A percentile compares a stretch with the other conserved stretches of the same genome.
These are phyloP conservation scores for Medicago ruthenica DNA, from an alignment of 306 rosid species.

Conservation along the genomic window DNA sequence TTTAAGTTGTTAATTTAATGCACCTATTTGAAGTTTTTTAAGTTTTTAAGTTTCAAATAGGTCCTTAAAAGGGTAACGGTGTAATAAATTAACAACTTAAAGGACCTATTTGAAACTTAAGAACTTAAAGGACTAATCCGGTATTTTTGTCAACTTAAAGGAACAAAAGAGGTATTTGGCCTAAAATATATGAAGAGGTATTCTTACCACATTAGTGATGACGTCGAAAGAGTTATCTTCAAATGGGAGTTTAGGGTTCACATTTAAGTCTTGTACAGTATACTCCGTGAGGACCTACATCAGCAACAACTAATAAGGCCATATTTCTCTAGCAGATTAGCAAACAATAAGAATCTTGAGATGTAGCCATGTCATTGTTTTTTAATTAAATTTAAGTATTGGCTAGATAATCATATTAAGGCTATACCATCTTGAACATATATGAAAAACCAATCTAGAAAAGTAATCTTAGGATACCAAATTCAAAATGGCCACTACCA, in stretches of 20 bases:
- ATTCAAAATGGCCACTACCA: neutral
- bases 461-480: conserved; percentile 7
- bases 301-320: conserved; percentile 30
- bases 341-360: conserved; percentile 4
- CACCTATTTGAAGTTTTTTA: no score
- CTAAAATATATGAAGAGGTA: conserved; percentile 2
- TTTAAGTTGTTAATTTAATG: no score
- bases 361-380: conserved; percentile 19
- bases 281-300: conserved; percentile 75
- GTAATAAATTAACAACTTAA: no score
- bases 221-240: conserved; percentile 76
- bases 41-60: no score
- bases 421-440: neutral
- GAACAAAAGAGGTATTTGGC: no score
- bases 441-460: conserved; percentile 15
- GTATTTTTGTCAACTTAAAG: no score
- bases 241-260: conserved; percentile 70
- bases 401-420: neutral
- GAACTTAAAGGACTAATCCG: no score
- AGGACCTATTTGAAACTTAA: no score
- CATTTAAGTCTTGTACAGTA: conserved; percentile 74
- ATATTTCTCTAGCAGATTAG: conserved; percentile 15
- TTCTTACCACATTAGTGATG: conserved; percentile 76
- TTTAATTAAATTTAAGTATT: conserved; percentile 10
- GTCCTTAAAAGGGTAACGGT: no score